Percentiles rank a stretch among this genome's conserved stretches.
phyloP scores from a whole-genome alignment of 1,139 yeast species.

The Kurtzmaniella quercitrusa region DNA sequence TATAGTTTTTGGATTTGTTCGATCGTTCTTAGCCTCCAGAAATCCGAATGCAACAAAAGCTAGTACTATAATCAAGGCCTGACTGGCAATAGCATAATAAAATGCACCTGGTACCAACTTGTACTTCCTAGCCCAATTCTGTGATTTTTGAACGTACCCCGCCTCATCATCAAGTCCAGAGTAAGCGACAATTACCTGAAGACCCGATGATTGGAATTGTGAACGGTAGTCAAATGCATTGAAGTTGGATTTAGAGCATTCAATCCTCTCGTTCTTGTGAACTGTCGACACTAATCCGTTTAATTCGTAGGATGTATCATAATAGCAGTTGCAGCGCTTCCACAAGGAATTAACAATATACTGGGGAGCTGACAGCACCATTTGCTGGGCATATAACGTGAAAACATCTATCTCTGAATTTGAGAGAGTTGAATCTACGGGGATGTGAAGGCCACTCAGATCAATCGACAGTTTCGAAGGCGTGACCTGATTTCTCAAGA shows the following conservation, averaged over 20 bases:
- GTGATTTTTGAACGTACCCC: constrained; percentile 17
- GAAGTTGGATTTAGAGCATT: constrained; percentile 3
- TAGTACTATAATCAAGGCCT: constrained; percentile 23
- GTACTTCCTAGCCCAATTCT: constrained; percentile 15
- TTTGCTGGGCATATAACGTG: constrained; percentile 42
- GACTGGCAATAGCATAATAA: constrained; percentile 21
- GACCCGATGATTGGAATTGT: constrained; percentile 36
- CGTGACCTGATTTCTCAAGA: constrained; percentile 36
- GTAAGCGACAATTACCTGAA: constrained; percentile 45
- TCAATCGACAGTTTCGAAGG: constrained; percentile 15
- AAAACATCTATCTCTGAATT: constrained; percentile 49
- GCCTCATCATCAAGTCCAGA: constrained; percentile 25
- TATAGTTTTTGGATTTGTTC: constrained; percentile 26
- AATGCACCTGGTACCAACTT: constrained; percentile 23
- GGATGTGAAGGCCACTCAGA: constrained; percentile 16
- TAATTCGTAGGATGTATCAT: constrained; percentile 20
- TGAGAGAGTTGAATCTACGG: constrained; percentile 38
- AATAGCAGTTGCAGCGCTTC: constrained; percentile 47
- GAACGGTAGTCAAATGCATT: constrained; percentile 44
- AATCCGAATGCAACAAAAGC: constrained; percentile 32
- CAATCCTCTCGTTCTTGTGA: constrained; percentile 7
- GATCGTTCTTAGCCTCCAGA: constrained; percentile 27
- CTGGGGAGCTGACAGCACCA: constrained; percentile 52
- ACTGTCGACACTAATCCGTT: constrained; percentile 17
- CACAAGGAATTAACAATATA: constrained; percentile 38